Percentiles rank a stretch among this genome's conserved stretches.
Evolutionary conservation across 148 eudicot species (phyloP).

Genomic region (Beta vulgaris): DNA sequence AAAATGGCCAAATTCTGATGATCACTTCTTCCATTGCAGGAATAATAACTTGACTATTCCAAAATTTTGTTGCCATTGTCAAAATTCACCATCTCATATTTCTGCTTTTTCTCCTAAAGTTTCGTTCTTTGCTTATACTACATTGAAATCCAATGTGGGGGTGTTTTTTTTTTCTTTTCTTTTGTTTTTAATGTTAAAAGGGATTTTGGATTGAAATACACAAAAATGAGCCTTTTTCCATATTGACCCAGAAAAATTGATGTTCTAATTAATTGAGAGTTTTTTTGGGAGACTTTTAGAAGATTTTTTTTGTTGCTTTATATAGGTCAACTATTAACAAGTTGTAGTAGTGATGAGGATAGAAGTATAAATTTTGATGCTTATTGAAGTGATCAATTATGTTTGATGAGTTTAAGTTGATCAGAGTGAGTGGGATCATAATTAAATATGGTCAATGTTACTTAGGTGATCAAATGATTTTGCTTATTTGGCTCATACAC

Average conservation of each 20-base stretch:
- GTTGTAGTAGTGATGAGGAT: not conserved
- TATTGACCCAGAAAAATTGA: not conserved
- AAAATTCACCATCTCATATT: conserved; percentile 12
- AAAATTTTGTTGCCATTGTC: conserved; percentile 23
- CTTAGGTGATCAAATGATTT: not conserved
- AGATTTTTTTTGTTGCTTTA: not conserved
- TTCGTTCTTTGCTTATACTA: not conserved
- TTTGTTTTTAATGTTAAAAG: too few relatives aligned
- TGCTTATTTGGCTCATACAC: not conserved
- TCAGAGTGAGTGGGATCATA: not conserved
- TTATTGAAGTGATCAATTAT: not conserved
- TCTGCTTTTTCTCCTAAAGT: conserved; percentile 10
- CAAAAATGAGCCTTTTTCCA: not conserved
- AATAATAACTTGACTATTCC: conserved; percentile 17
- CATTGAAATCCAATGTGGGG: conserved; percentile 13
- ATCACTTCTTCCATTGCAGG: not conserved
- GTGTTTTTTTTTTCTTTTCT: not conserved
- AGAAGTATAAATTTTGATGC: not conserved
- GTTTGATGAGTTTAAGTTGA: not conserved
- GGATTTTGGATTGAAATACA: not conserved
- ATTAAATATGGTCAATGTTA: not conserved
- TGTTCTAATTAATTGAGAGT: not conserved
- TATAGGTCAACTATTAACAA: not conserved
- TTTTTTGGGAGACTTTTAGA: not conserved
- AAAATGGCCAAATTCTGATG: too few relatives aligned